Percentiles rank a stretch among this genome's conserved stretches.
These are phyloP conservation scores for Septoria petroselini DNA, from an alignment of 2,329 filamentous ascomycete species.

Conservation along the genomic window DNA sequence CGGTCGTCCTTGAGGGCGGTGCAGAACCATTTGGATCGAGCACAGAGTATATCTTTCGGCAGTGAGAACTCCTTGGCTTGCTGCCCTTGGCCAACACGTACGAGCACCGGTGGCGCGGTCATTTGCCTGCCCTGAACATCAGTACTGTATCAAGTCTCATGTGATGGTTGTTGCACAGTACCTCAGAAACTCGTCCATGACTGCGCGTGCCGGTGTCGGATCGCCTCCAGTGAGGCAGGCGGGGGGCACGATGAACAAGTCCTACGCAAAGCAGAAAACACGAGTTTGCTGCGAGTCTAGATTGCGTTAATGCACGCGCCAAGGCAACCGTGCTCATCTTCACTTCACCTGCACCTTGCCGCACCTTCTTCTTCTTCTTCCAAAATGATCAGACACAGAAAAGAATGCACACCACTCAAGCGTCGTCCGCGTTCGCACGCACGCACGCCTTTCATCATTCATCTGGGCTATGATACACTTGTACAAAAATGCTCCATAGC, in stretches of 20 bases:
- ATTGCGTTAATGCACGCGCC: too few relatives aligned
- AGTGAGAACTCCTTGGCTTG: background rate
- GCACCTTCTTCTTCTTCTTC: too few relatives aligned
- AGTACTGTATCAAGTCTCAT: background rate
- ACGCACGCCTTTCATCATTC: constrained; percentile 5
- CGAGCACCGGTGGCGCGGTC: background rate
- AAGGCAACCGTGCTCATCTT: background rate
- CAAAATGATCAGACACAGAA: too few relatives aligned
- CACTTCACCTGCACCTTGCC: background rate
- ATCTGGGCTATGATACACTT: constrained; percentile 14
- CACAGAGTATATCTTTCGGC: background rate
- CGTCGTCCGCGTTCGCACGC: too few relatives aligned
- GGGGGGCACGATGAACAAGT: too few relatives aligned
- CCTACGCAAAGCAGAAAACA: too few relatives aligned
- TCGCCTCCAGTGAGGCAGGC: too few relatives aligned
- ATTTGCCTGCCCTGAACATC: background rate
- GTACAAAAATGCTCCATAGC: constrained; percentile 9
- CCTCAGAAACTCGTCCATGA: constrained; percentile 4
- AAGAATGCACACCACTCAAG: too few relatives aligned
- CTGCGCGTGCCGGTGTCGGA: too few relatives aligned
- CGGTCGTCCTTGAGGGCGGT: background rate
- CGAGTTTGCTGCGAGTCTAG: too few relatives aligned
- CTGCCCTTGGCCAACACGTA: constrained; percentile 1
- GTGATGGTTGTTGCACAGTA: background rate
- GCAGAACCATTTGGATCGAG: background rate